A percentile compares a stretch with the other conserved stretches of the same genome.
Conservation (phyloP, 176 grass and related monocot genomes). For the Rhynchospora pubera region DNA sequence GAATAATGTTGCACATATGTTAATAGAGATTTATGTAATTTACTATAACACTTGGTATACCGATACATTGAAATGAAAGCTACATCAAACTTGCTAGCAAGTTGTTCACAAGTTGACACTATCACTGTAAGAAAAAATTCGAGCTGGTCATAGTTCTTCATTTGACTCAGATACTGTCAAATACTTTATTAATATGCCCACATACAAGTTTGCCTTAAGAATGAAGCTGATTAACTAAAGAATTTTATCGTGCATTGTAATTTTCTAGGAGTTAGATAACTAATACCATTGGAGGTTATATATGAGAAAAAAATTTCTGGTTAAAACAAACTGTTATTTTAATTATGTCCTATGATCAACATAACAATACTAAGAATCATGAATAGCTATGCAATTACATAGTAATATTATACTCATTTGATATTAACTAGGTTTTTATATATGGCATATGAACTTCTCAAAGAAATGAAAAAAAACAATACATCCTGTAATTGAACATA, state of each 20-base stretch:
- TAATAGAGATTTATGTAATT: background rate
- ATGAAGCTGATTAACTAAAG: background rate
- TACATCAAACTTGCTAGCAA: background rate
- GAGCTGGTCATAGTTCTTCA: background rate
- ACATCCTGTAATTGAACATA: background rate
- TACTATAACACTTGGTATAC: too few species aligned
- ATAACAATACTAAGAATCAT: too few species aligned
- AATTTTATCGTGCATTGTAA: background rate
- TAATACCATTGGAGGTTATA: background rate
- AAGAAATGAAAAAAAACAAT: background rate
- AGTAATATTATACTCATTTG: too few species aligned
- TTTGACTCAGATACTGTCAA: background rate
- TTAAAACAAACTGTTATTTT: background rate
- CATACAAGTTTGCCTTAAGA: background rate
- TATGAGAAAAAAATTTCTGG: background rate
- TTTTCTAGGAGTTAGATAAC: background rate
- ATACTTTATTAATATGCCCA: background rate
- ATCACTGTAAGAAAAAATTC: background rate
- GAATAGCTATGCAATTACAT: too few species aligned
- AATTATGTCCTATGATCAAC: too few species aligned
- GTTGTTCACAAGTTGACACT: background rate
- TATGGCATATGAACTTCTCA: too few species aligned
- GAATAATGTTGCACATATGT: background rate
- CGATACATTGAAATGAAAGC: background rate
- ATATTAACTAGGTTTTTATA: too few species aligned